A percentile compares a stretch with the other conserved stretches of the same genome.
These are phyloP conservation scores for Pterocarpus macrocarpus DNA, from an alignment of 306 rosid species.

Conservation along the genomic window DNA sequence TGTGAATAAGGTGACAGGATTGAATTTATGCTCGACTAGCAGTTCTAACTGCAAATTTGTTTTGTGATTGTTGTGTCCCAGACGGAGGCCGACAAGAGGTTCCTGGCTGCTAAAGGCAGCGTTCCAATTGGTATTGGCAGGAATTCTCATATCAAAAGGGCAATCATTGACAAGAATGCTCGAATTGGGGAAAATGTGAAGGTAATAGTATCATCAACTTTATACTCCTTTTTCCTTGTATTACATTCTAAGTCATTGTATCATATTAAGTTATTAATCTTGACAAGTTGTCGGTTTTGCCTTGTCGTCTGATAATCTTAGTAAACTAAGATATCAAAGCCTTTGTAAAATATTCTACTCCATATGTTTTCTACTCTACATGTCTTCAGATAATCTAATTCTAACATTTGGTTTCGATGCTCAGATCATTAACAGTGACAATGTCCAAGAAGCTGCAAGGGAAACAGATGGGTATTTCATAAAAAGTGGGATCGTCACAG, in stretches of 20 bases:
- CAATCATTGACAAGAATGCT: conserved; percentile 97
- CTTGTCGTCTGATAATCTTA: neutral
- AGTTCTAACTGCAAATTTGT: conserved; percentile 22
- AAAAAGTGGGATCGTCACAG: conserved; percentile 92
- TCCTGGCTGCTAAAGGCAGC: conserved; percentile 85
- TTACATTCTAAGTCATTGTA: neutral
- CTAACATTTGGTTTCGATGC: conserved; percentile 38
- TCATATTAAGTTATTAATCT: neutral
- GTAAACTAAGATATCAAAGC: neutral
- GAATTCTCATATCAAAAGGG: conserved; percentile 92
- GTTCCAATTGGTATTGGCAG: conserved; percentile 94
- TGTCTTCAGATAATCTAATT: neutral
- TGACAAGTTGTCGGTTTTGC: neutral
- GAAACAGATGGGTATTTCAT: conserved; percentile 98
- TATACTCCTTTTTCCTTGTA: neutral
- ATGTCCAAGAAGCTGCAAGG: conserved; percentile 97
- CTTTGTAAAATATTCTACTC: neutral
- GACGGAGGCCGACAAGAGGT: conserved; percentile 91
- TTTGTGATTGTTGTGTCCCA: conserved; percentile 52
- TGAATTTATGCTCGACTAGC: conserved; percentile 25
- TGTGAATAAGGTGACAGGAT: neutral
- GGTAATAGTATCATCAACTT: conserved; percentile 54
- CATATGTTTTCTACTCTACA: neutral
- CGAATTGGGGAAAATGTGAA: conserved; percentile 90
- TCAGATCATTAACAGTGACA: conserved; percentile 84